A percentile compares a stretch with the other conserved stretches of the same genome.
phyloP scores from a whole-genome alignment of 2,329 filamentous ascomycete species.

The Penicillium digitatum region DNA sequence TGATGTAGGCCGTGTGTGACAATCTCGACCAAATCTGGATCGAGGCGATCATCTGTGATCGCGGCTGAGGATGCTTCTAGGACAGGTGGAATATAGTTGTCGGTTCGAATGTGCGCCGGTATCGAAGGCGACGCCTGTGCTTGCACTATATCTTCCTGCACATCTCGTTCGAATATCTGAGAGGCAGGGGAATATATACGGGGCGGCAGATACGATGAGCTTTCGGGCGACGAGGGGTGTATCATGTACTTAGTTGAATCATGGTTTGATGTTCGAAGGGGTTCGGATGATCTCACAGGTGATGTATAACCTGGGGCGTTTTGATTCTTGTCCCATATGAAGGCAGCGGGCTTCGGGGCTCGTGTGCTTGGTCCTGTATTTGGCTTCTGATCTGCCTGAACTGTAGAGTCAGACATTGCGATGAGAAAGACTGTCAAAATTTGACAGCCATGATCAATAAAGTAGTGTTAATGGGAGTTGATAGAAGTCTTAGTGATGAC shows the following conservation, averaged over 20 bases:
- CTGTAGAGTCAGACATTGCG: slow-evolving; percentile 7
- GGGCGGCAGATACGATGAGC: slow-evolving; percentile 64
- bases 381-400: slow-evolving; percentile 11
- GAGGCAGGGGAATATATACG: slow-evolving; percentile 72
- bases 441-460: slow-evolving; percentile 16
- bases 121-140: slow-evolving; percentile 77
- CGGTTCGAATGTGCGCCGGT: slow-evolving; percentile 86
- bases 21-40: slow-evolving; percentile 89
- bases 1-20: slow-evolving; percentile 82
- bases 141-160: slow-evolving; percentile 71
- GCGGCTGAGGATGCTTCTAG: slow-evolving; percentile 87
- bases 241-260: slow-evolving; percentile 24
- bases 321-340: slow-evolving; percentile 12
- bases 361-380: slow-evolving; percentile 7
- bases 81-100: slow-evolving; percentile 88
- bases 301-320: slow-evolving; percentile 9
- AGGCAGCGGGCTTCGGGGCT: slow-evolving; percentile 17
- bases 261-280: slow-evolving; percentile 17
- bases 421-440: slow-evolving; percentile 5
- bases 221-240: slow-evolving; percentile 61
- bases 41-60: slow-evolving; percentile 79
- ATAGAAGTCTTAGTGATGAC: slow-evolving; percentile 10
- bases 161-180: slow-evolving; percentile 88
- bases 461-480: neutral
- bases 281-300: slow-evolving; percentile 24